Evolutionary conservation across 192 early-diverging fungal species (phyloP).

Genomic region (Obelidium mucronatum): DNA sequence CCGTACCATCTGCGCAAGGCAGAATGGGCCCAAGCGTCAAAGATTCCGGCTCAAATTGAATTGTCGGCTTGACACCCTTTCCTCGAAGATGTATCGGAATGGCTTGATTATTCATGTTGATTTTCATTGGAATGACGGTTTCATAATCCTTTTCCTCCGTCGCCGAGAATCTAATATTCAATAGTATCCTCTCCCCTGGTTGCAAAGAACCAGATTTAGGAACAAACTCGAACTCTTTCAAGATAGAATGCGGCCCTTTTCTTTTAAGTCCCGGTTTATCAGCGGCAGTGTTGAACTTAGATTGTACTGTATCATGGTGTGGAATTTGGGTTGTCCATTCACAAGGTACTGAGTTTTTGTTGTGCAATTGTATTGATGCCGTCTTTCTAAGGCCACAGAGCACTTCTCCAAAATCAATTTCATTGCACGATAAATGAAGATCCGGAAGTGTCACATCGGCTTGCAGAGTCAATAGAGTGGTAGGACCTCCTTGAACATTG

Average conservation of each 20-base stretch:
- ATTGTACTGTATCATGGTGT: not conserved
- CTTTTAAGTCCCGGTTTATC: constrained; percentile 32
- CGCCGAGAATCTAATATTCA: constrained; percentile 54
- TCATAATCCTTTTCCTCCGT: constrained; percentile 57
- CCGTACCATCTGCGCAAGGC: constrained; percentile 59
- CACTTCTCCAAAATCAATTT: constrained; percentile 63
- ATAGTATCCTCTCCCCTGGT: constrained; percentile 51
- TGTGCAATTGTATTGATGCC: constrained; percentile 49
- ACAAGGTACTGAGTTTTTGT: constrained; percentile 54
- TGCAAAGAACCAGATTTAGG: constrained; percentile 52
- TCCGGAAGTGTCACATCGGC: constrained; percentile 61
- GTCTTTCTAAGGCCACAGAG: constrained; percentile 59
- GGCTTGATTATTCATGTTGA: constrained; percentile 55
- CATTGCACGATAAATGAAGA: constrained; percentile 43
- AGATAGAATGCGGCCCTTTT: constrained; percentile 6
- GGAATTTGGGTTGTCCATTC: constrained; percentile 52
- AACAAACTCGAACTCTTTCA: constrained; percentile 57
- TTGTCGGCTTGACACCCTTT: constrained; percentile 42
- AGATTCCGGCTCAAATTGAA: constrained; percentile 58
- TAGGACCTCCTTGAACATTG: constrained; percentile 58
- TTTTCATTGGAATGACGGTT: constrained; percentile 50
- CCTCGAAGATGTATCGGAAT: constrained; percentile 49
- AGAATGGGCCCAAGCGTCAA: constrained; percentile 56
- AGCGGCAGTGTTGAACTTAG: not conserved
- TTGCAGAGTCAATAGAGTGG: constrained; percentile 46